Evolutionary conservation across 2,329 filamentous ascomycete species (phyloP).

Genomic region (Acrocalymma vagum): DNA sequence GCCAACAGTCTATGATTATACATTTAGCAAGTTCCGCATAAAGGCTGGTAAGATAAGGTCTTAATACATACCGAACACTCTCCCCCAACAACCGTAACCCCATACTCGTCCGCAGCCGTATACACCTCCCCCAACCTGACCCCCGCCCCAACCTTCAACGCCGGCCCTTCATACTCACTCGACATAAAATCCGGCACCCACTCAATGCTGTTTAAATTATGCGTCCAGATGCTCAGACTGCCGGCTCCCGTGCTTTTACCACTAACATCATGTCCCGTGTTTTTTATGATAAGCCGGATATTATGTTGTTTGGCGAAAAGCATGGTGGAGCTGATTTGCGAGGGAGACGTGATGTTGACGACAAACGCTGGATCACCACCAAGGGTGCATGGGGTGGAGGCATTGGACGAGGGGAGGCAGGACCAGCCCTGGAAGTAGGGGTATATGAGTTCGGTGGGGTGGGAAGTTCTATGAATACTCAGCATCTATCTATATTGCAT

Average conservation of each 20-base stretch:
- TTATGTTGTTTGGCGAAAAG: constrained; percentile 20
- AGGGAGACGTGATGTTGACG: constrained; percentile 6
- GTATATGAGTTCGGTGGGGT: too few relatives aligned
- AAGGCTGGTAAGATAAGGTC: constrained; percentile 16
- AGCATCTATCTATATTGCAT: too few relatives aligned
- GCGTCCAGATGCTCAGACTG: constrained; percentile 38
- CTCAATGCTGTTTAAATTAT: constrained; percentile 30
- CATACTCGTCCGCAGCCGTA: constrained; percentile 20
- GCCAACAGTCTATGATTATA: constrained; percentile 39
- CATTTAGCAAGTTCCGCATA: constrained; percentile 13
- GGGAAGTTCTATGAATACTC: too few relatives aligned
- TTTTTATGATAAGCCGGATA: constrained; percentile 28
- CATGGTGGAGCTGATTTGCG: constrained; percentile 5
- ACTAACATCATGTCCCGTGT: constrained; percentile 27
- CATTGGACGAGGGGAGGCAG: too few relatives aligned
- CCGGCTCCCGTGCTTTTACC: constrained; percentile 35
- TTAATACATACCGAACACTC: constrained; percentile 43
- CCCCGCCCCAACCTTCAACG: constrained; percentile 34
- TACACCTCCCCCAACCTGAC: constrained; percentile 28
- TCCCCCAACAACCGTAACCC: constrained; percentile 30
- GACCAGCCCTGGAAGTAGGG: too few relatives aligned
- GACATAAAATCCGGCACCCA: constrained; percentile 20
- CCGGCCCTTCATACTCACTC: constrained; percentile 25
- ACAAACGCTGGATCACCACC: constrained; percentile 10
- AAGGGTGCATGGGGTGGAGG: constrained; percentile 15